These are phyloP conservation scores for Fusarium verrucosum DNA, from an alignment of 2,329 filamentous ascomycete species.

Conservation along the genomic window DNA sequence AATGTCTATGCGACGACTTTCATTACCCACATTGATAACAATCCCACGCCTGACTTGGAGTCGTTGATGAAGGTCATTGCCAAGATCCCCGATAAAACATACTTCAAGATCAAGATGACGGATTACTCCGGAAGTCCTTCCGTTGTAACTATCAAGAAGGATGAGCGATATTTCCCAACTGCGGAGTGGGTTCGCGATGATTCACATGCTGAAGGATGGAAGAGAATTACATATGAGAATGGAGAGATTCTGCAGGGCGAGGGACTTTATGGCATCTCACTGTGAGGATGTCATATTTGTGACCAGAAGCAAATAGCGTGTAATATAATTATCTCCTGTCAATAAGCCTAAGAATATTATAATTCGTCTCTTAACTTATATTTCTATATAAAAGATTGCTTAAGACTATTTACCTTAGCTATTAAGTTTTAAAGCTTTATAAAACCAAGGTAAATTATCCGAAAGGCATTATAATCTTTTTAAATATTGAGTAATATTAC, in stretches of 20 bases:
- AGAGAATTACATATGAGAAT: constrained; percentile 68
- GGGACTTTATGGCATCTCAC: constrained; percentile 57
- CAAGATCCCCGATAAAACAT: constrained; percentile 94
- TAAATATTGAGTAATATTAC: too few species aligned
- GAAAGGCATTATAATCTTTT: too few species aligned
- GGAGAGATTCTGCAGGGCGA: constrained; percentile 64
- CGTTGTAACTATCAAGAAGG: constrained; percentile 99
- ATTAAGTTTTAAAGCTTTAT: too few species aligned
- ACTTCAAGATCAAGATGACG: constrained; percentile 97
- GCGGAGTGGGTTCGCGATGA: constrained; percentile 74
- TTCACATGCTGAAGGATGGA: constrained; percentile 68
- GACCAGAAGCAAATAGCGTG: background rate
- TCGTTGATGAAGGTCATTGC: constrained; percentile 83
- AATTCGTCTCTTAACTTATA: too few species aligned
- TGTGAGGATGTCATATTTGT: background rate
- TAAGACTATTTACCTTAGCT: too few species aligned
- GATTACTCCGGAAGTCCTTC: constrained; percentile 98
- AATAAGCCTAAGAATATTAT: background rate
- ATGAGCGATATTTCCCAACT: constrained; percentile 89
- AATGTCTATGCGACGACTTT: constrained; percentile 96
- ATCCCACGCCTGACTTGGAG: constrained; percentile 82
- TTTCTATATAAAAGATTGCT: too few species aligned
- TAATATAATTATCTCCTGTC: constrained; percentile 2
- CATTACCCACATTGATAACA: constrained; percentile 92
- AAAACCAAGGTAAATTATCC: too few species aligned